A percentile compares a stretch with the other conserved stretches of the same genome.
Evolutionary conservation across 1,139 yeast species (phyloP).

Genomic region (Candida labiduridarum): DNA sequence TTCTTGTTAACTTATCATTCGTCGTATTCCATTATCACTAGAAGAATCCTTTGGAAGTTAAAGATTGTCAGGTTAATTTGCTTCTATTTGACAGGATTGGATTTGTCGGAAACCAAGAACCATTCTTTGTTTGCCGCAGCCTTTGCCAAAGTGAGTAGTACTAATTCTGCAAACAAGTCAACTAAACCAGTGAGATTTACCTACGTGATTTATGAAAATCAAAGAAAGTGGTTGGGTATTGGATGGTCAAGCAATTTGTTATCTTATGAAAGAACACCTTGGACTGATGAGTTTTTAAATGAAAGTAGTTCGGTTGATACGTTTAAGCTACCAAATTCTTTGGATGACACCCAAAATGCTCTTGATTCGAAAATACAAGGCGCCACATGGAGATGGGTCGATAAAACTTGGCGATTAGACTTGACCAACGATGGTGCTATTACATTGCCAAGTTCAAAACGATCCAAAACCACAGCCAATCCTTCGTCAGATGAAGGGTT

Average conservation of each 20-base stretch:
- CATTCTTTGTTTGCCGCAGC: conserved; percentile 57
- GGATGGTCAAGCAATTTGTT: conserved; percentile 95
- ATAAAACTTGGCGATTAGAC: conserved; percentile 88
- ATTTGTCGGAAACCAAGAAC: conserved; percentile 62
- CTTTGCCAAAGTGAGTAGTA: conserved; percentile 57
- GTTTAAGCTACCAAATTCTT: conserved; percentile 75
- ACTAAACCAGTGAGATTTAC: conserved; percentile 80
- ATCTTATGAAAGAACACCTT: conserved; percentile 90
- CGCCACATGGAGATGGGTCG: conserved; percentile 94
- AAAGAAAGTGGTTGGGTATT: conserved; percentile 95
- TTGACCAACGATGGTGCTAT: conserved; percentile 86
- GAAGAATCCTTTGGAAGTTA: conserved; percentile 84
- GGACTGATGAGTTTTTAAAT: conserved; percentile 95
- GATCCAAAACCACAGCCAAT: conserved; percentile 71
- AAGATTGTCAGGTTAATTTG: conserved; percentile 67
- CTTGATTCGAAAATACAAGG: conserved; percentile 38
- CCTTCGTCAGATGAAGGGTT: conserved; percentile 84
- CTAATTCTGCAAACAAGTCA: conserved; percentile 17
- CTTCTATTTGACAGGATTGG: conserved; percentile 85
- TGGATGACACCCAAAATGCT: conserved; percentile 27
- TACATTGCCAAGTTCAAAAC: conserved; percentile 63
- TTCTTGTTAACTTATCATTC: conserved; percentile 83
- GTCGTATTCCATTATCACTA: conserved; percentile 75
- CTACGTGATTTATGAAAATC: conserved; percentile 92
- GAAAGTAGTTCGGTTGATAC: conserved; percentile 70